phyloP scores from a whole-genome alignment of 164 flowering plant species.

The Taxillus chinensis region DNA sequence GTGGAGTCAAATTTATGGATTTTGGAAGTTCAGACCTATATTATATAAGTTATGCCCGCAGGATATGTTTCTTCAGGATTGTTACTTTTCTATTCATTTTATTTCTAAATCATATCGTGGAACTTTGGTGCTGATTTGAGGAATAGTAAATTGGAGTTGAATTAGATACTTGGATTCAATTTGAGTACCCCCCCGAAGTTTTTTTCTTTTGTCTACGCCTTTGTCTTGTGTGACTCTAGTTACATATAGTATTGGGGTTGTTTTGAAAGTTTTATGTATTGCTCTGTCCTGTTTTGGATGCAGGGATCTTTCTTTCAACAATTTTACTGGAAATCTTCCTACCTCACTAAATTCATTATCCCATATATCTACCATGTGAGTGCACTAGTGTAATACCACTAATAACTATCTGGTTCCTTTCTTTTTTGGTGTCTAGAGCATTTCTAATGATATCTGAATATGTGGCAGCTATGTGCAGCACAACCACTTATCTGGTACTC shows the following conservation, averaged over 20 bases:
- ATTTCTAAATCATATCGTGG: not conserved
- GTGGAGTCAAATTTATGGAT: not conserved
- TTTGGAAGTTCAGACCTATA: not conserved
- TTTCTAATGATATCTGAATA: slow-evolving; percentile 12
- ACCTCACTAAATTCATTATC: not conserved
- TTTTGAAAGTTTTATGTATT: not conserved
- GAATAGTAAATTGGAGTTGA: not conserved
- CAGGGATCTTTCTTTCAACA: slow-evolving; percentile 92
- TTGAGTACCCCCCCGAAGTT: too few species aligned
- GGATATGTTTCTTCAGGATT: not conserved
- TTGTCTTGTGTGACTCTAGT: too few species aligned
- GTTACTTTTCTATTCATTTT: not conserved
- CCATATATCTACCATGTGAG: not conserved
- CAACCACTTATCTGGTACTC: slow-evolving; percentile 77
- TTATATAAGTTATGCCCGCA: not conserved
- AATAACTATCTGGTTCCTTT: not conserved
- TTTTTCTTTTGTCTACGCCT: too few species aligned
- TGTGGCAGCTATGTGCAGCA: slow-evolving; percentile 65
- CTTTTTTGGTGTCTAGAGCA: slow-evolving; percentile 1
- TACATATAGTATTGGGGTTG: too few species aligned
- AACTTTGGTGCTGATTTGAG: not conserved
- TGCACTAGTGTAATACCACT: not conserved
- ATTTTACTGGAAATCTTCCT: slow-evolving; percentile 59
- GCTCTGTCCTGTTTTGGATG: slow-evolving; percentile 12
- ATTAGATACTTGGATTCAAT: too few species aligned